These are phyloP conservation scores for Backusella psychrophila DNA, from an alignment of 192 early-diverging fungal species.

Conservation along the genomic window DNA sequence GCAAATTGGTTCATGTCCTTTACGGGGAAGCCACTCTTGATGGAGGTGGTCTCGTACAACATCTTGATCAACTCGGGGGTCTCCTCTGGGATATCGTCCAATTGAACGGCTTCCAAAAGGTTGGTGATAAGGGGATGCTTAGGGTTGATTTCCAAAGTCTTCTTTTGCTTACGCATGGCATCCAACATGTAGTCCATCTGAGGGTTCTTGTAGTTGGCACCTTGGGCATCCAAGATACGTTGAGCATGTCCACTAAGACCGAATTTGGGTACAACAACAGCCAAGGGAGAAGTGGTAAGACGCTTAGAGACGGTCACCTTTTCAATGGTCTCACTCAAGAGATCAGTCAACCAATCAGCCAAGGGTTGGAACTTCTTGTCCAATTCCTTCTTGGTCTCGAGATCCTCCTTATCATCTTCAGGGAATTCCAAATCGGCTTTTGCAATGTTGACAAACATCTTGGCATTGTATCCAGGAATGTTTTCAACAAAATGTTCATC, in stretches of 20 bases:
- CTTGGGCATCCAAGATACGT: conserved; percentile 58
- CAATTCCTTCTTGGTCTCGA: conserved; percentile 47
- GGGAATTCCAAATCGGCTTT: conserved; percentile 67
- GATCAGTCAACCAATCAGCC: conserved; percentile 52
- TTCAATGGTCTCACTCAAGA: conserved; percentile 50
- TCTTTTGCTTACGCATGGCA: conserved; percentile 53
- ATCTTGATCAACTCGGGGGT: conserved; percentile 48
- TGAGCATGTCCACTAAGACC: conserved; percentile 70
- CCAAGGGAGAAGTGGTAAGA: conserved; percentile 75
- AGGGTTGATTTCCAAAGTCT: conserved; percentile 69
- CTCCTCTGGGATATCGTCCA: conserved; percentile 44
- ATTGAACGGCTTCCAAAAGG: conserved; percentile 49
- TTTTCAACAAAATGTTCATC: conserved; percentile 79
- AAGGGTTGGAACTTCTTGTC: conserved; percentile 54
- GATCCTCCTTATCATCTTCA: conserved; percentile 49
- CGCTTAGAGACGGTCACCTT: conserved; percentile 68
- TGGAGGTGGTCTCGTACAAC: conserved; percentile 62
- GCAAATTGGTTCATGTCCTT: conserved; percentile 55
- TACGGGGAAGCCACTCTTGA: conserved; percentile 60
- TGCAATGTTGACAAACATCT: conserved; percentile 73
- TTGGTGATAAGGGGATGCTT: conserved; percentile 58
- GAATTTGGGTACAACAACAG: conserved; percentile 60
- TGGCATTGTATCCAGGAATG: conserved; percentile 71
- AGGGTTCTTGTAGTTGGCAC: conserved; percentile 34
- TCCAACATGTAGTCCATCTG: conserved; percentile 43